Evolutionary conservation across 192 early-diverging fungal species (phyloP).

Genomic region (Phlyctochytrium bullatum): DNA sequence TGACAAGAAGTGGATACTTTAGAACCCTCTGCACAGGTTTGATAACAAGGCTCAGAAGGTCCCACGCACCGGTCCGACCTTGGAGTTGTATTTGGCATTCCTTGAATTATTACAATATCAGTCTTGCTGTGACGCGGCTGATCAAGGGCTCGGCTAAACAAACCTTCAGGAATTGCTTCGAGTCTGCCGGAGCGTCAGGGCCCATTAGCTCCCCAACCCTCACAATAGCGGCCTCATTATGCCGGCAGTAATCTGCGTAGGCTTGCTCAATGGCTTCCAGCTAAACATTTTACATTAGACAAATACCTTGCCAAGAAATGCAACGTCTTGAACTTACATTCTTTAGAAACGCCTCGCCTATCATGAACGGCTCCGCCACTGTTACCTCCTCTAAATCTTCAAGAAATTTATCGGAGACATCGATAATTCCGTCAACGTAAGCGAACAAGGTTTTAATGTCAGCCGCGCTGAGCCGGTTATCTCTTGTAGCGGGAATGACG

Average conservation of each 20-base stretch:
- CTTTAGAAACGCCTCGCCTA: slow-evolving; percentile 35
- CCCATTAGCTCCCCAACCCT: slow-evolving; percentile 61
- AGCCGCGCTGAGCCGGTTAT: slow-evolving; percentile 45
- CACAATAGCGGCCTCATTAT: slow-evolving; percentile 66
- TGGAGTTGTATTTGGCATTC: slow-evolving; percentile 60
- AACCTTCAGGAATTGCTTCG: slow-evolving; percentile 52
- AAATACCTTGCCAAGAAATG: slow-evolving; percentile 32
- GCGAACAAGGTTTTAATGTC: slow-evolving; percentile 75
- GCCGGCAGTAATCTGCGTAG: slow-evolving; percentile 75
- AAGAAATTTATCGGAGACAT: slow-evolving; percentile 62
- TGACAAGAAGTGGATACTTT: slow-evolving; percentile 90
- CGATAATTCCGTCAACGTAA: slow-evolving; percentile 74
- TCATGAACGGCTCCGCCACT: slow-evolving; percentile 35
- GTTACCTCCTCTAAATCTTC: slow-evolving; percentile 59
- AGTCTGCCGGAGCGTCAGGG: slow-evolving; percentile 30
- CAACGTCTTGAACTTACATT: slow-evolving; percentile 42
- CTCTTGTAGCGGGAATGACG: slow-evolving; percentile 48
- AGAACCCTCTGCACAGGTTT: slow-evolving; percentile 97
- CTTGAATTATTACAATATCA: slow-evolving; percentile 35
- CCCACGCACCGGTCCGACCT: slow-evolving; percentile 84
- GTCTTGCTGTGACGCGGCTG: slow-evolving; percentile 9
- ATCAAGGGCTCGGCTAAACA: slow-evolving; percentile 5
- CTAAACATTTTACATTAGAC: slow-evolving; percentile 23
- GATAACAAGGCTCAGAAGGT: slow-evolving; percentile 84
- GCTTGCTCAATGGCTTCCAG: slow-evolving; percentile 47